Conservation (phyloP, 176 grass and related monocot genomes). For the bread wheat (Triticum aestivum) region DNA sequence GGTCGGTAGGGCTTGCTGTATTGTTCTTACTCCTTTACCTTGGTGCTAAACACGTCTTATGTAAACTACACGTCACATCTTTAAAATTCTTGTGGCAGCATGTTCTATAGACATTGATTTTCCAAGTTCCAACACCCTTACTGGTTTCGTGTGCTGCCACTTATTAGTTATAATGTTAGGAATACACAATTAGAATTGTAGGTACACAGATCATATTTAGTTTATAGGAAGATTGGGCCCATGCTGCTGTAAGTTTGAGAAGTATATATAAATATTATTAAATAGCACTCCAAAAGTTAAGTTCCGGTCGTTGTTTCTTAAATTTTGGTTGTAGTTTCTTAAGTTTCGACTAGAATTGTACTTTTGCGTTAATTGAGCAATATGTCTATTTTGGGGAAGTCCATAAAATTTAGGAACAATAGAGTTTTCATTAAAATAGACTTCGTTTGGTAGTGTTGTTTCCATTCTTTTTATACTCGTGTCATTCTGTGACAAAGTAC, state of each 20-base stretch:
- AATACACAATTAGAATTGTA: neutral
- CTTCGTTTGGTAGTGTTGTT: too few relatives aligned
- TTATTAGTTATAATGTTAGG: neutral
- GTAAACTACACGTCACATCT: neutral
- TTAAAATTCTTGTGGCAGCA: neutral
- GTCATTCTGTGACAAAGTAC: neutral
- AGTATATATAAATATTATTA: neutral
- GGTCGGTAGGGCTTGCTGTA: neutral
- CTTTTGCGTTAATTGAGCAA: too few relatives aligned
- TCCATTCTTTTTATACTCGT: neutral
- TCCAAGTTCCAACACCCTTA: neutral
- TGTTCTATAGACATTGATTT: neutral
- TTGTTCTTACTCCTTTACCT: neutral
- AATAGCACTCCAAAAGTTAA: neutral
- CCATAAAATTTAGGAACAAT: too few relatives aligned
- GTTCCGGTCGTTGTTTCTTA: too few relatives aligned
- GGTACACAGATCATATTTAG: neutral
- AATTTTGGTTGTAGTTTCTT: too few relatives aligned
- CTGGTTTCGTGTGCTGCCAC: neutral
- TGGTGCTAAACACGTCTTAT: neutral
- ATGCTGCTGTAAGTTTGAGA: neutral
- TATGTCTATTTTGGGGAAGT: too few relatives aligned
- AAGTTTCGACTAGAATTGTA: too few relatives aligned
- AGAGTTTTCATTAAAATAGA: too few relatives aligned
- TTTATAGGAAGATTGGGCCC: neutral